Conservation (phyloP, 2,329 filamentous ascomycete genomes). For the Nothophoma quercina region DNA sequence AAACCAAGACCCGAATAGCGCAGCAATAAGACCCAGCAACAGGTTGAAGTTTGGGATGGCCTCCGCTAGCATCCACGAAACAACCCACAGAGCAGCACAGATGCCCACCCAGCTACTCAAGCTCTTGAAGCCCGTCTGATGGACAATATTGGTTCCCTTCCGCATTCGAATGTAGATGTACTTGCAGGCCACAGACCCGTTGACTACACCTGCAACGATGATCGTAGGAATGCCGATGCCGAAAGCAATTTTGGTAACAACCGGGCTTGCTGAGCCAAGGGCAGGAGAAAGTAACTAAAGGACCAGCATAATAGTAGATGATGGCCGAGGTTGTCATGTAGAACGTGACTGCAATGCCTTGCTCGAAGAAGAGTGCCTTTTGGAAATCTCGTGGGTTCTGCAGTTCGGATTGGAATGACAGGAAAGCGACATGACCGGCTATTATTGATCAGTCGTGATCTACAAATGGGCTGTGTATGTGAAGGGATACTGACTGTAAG, state of each 20-base stretch:
- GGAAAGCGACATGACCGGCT: constrained; percentile 72
- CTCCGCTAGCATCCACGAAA: constrained; percentile 73
- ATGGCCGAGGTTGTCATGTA: constrained; percentile 72
- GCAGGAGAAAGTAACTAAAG: constrained; percentile 70
- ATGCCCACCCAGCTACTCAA: constrained; percentile 65
- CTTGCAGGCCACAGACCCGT: constrained; percentile 71
- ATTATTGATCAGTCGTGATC: neutral
- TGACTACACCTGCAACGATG: constrained; percentile 74
- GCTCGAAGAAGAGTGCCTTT: constrained; percentile 69
- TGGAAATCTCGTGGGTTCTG: constrained; percentile 66
- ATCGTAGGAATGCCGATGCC: constrained; percentile 75
- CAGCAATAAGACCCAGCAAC: constrained; percentile 67
- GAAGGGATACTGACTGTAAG: constrained; percentile 62
- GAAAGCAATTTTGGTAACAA: constrained; percentile 70
- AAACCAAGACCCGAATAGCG: constrained; percentile 74
- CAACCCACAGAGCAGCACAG: constrained; percentile 62
- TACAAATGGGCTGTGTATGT: neutral
- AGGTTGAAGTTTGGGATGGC: constrained; percentile 74
- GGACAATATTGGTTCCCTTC: constrained; percentile 59
- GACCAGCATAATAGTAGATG: constrained; percentile 72
- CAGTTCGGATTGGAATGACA: constrained; percentile 71
- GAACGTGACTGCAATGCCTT: constrained; percentile 65
- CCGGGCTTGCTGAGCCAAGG: constrained; percentile 65
- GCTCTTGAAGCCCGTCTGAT: constrained; percentile 33
- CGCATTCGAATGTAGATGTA: constrained; percentile 72